phyloP scores from a whole-genome alignment of 1,284 basidiomycete species.

The Phellinidium pouzarii region DNA sequence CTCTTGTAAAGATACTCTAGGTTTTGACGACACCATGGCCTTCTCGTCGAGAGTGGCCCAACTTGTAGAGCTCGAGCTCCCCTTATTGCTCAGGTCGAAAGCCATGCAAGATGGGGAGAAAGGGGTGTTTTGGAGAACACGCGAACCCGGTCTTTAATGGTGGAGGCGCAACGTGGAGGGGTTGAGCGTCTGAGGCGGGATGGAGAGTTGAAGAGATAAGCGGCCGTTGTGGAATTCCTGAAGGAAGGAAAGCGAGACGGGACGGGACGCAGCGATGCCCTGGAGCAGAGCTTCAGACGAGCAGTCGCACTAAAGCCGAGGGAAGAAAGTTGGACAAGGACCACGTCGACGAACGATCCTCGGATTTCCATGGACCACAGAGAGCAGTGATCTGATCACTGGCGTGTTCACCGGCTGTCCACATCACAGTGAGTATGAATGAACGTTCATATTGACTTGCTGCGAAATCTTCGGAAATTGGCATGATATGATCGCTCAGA shows the following conservation, averaged over 20 bases:
- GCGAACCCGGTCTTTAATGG: not conserved
- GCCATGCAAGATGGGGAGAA: not conserved
- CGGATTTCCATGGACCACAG: too few relatives aligned
- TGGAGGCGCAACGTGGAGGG: too few relatives aligned
- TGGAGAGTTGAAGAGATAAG: not conserved
- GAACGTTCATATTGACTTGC: too few relatives aligned
- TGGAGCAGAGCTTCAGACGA: not conserved
- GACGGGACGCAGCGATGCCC: too few relatives aligned
- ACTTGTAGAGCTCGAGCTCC: slow-evolving; percentile 5
- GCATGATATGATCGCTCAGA: too few relatives aligned
- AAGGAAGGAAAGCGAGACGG: not conserved
- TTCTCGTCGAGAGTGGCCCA: slow-evolving; percentile 4
- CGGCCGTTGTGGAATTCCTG: not conserved
- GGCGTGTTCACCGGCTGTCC: too few relatives aligned
- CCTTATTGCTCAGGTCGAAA: not conserved
- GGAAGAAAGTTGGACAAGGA: too few relatives aligned
- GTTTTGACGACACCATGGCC: not conserved
- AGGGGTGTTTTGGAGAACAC: not conserved
- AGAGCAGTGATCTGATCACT: too few relatives aligned
- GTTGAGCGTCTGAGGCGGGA: not conserved
- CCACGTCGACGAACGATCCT: too few relatives aligned
- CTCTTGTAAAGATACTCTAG: not conserved
- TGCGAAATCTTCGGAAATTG: too few relatives aligned
- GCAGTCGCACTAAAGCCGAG: too few relatives aligned
- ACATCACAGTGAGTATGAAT: too few relatives aligned